These are phyloP conservation scores for Phytophthora colocasiae DNA, from an alignment of 352 stramenopile species.

Conservation along the genomic window DNA sequence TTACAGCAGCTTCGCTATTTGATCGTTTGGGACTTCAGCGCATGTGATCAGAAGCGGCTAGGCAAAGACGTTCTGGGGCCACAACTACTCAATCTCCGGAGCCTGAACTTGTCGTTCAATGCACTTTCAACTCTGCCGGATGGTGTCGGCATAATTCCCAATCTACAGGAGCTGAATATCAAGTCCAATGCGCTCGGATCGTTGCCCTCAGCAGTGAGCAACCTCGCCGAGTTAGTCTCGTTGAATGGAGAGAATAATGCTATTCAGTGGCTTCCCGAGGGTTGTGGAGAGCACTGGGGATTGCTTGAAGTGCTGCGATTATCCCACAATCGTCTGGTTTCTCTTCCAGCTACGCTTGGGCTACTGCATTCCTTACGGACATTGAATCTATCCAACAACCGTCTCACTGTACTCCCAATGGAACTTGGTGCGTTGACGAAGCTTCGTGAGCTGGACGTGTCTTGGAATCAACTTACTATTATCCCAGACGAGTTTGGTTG, in stretches of 20 bases:
- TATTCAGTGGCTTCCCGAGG: conserved; percentile 43
- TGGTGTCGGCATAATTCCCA: conserved; percentile 43
- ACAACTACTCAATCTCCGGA: conserved; percentile 38
- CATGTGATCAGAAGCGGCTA: conserved; percentile 59
- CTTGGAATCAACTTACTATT: conserved; percentile 59
- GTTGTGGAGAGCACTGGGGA: conserved; percentile 32
- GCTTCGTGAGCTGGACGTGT: conserved; percentile 60
- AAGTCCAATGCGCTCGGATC: conserved; percentile 41
- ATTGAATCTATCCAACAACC: conserved; percentile 54
- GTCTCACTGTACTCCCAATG: conserved; percentile 47
- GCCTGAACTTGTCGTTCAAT: conserved; percentile 59
- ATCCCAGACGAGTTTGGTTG: conserved; percentile 75
- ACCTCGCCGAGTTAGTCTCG: conserved; percentile 41
- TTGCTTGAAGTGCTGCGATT: conserved; percentile 46
- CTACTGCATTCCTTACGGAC: conserved; percentile 40
- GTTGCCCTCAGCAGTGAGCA: conserved; percentile 36
- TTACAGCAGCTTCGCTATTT: conserved; percentile 52
- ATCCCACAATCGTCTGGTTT: conserved; percentile 53
- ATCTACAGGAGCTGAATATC: conserved; percentile 58
- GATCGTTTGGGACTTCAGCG: conserved; percentile 47
- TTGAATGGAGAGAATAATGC: conserved; percentile 50
- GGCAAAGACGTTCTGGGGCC: conserved; percentile 56
- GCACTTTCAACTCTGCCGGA: conserved; percentile 45
- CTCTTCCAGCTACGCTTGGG: conserved; percentile 54
- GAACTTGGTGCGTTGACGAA: conserved; percentile 60